Percentiles rank a stretch among this genome's conserved stretches.
Evolutionary conservation across 768 basidiomycete species (phyloP).

Genomic region (Pholiota molesta): DNA sequence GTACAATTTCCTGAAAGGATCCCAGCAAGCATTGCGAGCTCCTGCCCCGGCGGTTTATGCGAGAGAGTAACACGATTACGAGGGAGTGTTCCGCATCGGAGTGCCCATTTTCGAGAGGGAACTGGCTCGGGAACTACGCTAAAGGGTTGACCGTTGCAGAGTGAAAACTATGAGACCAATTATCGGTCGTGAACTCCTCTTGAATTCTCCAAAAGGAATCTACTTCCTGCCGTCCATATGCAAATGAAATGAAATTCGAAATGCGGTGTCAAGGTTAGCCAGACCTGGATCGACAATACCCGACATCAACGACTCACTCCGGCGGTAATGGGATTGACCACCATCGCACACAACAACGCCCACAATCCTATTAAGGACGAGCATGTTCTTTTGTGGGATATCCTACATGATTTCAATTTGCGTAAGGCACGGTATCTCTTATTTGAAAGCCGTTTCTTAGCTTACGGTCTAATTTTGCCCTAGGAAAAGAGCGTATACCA

Average conservation of each 20-base stretch:
- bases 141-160: too few species aligned
- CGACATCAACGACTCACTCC: neutral
- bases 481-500: constrained; percentile 1
- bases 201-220: too few species aligned
- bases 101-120: neutral
- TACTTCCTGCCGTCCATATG: too few species aligned
- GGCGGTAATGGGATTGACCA: neutral
- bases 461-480: constrained; percentile 1
- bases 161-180: too few species aligned
- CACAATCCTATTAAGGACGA: neutral
- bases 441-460: neutral
- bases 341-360: neutral
- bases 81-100: neutral
- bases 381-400: too few species aligned
- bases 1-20: neutral
- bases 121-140: neutral
- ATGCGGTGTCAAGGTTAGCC: too few species aligned
- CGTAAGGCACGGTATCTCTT: neutral
- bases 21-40: neutral
- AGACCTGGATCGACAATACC: neutral
- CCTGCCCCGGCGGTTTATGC: neutral
- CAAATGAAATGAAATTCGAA: too few species aligned
- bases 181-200: too few species aligned
- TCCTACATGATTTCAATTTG: too few species aligned
- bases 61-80: neutral